Conservation (phyloP, 2,329 filamentous ascomycete species). For the Lasiodiplodia citricola region DNA sequence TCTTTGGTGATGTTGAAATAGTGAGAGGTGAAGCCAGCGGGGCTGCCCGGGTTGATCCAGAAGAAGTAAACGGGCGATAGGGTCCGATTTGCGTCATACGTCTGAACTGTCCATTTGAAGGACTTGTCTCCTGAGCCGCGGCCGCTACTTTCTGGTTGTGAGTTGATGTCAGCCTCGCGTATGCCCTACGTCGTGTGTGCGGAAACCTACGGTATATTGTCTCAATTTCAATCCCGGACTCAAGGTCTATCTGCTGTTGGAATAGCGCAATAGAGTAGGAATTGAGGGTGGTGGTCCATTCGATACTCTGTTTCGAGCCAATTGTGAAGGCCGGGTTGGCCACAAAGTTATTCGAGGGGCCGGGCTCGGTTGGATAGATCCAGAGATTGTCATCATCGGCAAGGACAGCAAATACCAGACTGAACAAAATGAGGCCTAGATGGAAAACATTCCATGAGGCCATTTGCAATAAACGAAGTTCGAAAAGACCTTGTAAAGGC, state of each 20-base stretch:
- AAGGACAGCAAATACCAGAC: not conserved
- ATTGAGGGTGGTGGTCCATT: constrained; percentile 5
- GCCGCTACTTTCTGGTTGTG: not conserved
- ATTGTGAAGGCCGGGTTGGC: not conserved
- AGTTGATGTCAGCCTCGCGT: not conserved
- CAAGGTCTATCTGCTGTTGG: constrained; percentile 1
- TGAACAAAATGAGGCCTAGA: not conserved
- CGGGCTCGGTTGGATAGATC: constrained; percentile 7
- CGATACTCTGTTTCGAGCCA: not conserved
- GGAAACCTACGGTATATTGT: not conserved
- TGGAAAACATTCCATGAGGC: not conserved
- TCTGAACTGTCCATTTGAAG: constrained; percentile 14
- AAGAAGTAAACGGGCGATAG: not conserved
- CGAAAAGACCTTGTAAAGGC: not conserved
- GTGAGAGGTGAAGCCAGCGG: constrained; percentile 5
- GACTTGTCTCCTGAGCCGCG: constrained; percentile 3
- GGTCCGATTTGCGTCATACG: not conserved
- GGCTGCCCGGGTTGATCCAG: constrained; percentile 2
- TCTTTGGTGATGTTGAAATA: constrained; percentile 19
- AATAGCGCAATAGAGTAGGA: not conserved
- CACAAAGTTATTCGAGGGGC: constrained; percentile 12
- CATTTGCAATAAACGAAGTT: not conserved
- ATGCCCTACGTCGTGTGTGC: not conserved
- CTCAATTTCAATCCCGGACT: not conserved
- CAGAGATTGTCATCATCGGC: constrained; percentile 7